Percentiles rank a stretch among this genome's conserved stretches.
These are phyloP conservation scores for Fusarium dimerum DNA, from an alignment of 2,329 filamentous ascomycete species.

Conservation along the genomic window DNA sequence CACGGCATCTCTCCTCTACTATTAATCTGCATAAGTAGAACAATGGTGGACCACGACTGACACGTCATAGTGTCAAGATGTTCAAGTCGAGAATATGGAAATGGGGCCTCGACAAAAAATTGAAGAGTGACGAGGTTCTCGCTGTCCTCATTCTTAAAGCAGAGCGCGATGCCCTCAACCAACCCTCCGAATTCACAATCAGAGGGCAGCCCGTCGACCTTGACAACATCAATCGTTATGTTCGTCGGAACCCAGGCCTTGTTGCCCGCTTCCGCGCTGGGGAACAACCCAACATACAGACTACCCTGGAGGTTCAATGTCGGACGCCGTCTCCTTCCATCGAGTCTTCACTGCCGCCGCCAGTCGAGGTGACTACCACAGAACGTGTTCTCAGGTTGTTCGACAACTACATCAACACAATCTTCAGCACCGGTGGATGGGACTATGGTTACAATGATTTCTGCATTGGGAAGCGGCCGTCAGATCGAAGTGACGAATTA, in stretches of 20 bases:
- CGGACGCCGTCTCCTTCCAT: conserved; percentile 31
- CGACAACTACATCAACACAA: conserved; percentile 32
- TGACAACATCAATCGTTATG: conserved; percentile 42
- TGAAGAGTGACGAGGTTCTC: conserved; percentile 43
- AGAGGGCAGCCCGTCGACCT: conserved; percentile 41
- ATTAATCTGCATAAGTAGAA: neutral
- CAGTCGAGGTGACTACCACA: conserved; percentile 23
- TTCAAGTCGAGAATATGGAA: conserved; percentile 45
- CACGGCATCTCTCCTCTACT: neutral
- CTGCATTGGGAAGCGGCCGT: conserved; percentile 25
- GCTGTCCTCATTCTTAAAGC: conserved; percentile 39
- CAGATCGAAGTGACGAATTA: conserved; percentile 36
- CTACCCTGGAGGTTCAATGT: conserved; percentile 34
- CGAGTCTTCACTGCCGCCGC: conserved; percentile 19
- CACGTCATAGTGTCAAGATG: conserved; percentile 39
- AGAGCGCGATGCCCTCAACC: conserved; percentile 38
- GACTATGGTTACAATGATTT: conserved; percentile 32
- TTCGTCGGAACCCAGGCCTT: conserved; percentile 40
- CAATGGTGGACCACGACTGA: neutral
- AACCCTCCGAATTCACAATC: conserved; percentile 38
- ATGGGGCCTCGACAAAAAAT: conserved; percentile 45
- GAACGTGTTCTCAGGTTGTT: conserved; percentile 33
- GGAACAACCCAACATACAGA: conserved; percentile 33
- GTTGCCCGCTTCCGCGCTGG: conserved; percentile 35
- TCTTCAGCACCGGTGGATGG: conserved; percentile 32